Evolutionary conservation across 768 basidiomycete genomes (phyloP).

Genomic region (Tricholoma bakamatsutake): DNA sequence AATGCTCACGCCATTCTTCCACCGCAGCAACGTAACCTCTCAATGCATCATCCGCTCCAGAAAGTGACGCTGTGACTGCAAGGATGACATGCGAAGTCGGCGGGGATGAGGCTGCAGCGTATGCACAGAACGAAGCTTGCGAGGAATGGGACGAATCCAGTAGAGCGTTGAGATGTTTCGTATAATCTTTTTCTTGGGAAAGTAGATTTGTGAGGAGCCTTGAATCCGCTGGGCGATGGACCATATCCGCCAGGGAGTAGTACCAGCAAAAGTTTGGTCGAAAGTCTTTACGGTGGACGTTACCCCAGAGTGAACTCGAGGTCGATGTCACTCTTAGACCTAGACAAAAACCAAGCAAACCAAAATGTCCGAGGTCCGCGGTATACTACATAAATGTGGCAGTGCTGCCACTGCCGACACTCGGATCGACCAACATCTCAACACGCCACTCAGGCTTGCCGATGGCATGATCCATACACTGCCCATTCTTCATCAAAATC

Average conservation of each 20-base stretch:
- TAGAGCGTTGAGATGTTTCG: conserved; percentile 51
- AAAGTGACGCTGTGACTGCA: conserved; percentile 51
- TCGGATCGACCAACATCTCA: too few species aligned
- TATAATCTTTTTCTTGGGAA: conserved; percentile 65
- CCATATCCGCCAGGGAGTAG: conserved; percentile 4
- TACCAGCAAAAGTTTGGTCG: too few species aligned
- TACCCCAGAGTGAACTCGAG: too few species aligned
- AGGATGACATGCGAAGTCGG: conserved; percentile 49
- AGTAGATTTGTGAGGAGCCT: conserved; percentile 66
- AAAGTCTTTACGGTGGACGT: too few species aligned
- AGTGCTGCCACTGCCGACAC: too few species aligned
- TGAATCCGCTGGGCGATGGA: conserved; percentile 45
- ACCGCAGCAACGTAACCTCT: conserved; percentile 52
- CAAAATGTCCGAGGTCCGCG: too few species aligned
- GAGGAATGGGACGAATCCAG: conserved; percentile 57
- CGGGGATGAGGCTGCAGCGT: conserved; percentile 61
- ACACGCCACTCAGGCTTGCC: too few species aligned
- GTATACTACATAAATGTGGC: too few species aligned
- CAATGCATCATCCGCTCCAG: conserved; percentile 64
- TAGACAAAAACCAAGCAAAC: too few species aligned
- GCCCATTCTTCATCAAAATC: too few species aligned
- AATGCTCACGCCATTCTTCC: conserved; percentile 59
- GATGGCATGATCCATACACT: too few species aligned
- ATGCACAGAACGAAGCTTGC: conserved; percentile 63
- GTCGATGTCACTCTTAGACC: too few species aligned